Base-by-base conservation (phyloP, 1,139 yeast species). In the Kurtzmaniella quercitrusa region DNA sequence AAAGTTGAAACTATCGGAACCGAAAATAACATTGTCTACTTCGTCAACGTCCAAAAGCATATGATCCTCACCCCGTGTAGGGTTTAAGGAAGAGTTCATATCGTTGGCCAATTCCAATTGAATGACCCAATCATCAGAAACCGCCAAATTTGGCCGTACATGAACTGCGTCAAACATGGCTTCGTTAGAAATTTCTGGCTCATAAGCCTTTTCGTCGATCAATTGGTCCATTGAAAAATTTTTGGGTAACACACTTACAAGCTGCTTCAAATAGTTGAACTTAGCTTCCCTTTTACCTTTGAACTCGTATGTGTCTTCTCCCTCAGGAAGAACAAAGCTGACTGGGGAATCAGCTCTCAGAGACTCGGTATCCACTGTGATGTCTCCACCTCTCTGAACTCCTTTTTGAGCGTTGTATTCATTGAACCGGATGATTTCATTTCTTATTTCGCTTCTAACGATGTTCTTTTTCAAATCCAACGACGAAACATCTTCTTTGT, bases 161-260 rank as follows among this genome's bases (percentile, higher is more conserved):
- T 60, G 66, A 38, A 72, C 63, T 4, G 46, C 52, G 40, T 66
- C 63, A 50, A 71, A 72, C 1, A 57, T 57, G 5, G 54, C 51
- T 5, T 63, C 72, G 44, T 65, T 62, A 1, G 58, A 47, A 17
- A 73, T 58, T 60, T 66, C 82, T 0, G 93, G 93, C 59, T 85
- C 94, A 53, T 77, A 85, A 1, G 81, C 85, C 54, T 81, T 83
- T 50, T 82, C 86, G 42, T 76, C 70, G 8, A 81, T 71, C 14
- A 81, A 66, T 11, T 70, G 72, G 42, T 61, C 55, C 53, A 75
- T 53, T 40, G 66, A 61, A 12, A 62, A 54, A 34, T 63, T 63
- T 12, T 60, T 55, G 11, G 67, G 74, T 39, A 56, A 60, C 1
- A 59, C 55, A 40, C 61, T 60, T 7, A 68, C 65, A 40, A 70